Evolutionary conservation across 1,284 basidiomycete species (phyloP).

Genomic region (Ustilago bromivora): DNA sequence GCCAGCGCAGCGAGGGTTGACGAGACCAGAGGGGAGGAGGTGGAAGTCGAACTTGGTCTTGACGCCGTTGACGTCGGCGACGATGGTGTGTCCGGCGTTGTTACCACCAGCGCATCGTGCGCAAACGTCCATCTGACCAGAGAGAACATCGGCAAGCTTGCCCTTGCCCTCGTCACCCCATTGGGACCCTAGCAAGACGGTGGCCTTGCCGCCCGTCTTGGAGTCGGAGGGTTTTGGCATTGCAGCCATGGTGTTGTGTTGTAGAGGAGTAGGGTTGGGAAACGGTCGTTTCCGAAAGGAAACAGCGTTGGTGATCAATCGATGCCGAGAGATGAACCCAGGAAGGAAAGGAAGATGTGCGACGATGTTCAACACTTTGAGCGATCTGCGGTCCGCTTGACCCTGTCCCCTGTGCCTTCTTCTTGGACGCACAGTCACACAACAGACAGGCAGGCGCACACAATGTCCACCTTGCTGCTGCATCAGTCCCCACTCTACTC

Average conservation of each 20-base stretch:
- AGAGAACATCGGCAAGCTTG: constrained; percentile 68
- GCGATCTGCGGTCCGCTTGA: constrained; percentile 1
- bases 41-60: constrained; percentile 94
- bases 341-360: constrained; percentile 25
- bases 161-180: constrained; percentile 70
- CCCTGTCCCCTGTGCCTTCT: not conserved
- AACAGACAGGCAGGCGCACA: not conserved
- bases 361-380: constrained; percentile 16
- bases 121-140: constrained; percentile 87
- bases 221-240: constrained; percentile 66
- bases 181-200: constrained; percentile 67
- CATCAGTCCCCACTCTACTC: not conserved
- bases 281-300: constrained; percentile 29
- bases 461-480: not conserved
- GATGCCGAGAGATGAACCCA: constrained; percentile 56
- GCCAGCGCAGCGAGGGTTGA: constrained; percentile 87
- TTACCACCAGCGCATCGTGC: constrained; percentile 97
- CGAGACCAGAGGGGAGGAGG: constrained; percentile 89
- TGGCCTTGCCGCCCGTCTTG: constrained; percentile 62
- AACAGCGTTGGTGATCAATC: constrained; percentile 56
- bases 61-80: constrained; percentile 80
- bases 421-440: constrained; percentile 4
- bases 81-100: constrained; percentile 98
- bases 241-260: constrained; percentile 56
- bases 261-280: constrained; percentile 1